These are phyloP conservation scores for Elongisporangium undulatum DNA, from an alignment of 352 stramenopile genomes.

Conservation along the genomic window DNA sequence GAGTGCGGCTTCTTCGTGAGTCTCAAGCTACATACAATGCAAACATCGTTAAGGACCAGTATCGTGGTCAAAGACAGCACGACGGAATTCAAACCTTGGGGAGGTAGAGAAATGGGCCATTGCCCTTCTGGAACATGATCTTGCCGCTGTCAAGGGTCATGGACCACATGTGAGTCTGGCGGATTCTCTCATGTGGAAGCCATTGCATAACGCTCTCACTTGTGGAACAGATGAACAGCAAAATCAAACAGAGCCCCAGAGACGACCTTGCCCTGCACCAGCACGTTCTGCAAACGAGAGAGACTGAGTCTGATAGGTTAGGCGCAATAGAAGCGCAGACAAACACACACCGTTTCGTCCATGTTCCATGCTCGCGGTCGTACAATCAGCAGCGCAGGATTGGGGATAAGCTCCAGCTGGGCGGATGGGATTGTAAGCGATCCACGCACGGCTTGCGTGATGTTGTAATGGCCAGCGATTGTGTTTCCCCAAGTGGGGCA, in stretches of 20 bases:
- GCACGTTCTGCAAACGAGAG: conserved; percentile 62
- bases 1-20: conserved; percentile 90
- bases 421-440: conserved; percentile 23
- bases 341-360: conserved; percentile 79
- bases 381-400: conserved; percentile 87
- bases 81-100: conserved; percentile 60
- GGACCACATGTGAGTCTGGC: not conserved
- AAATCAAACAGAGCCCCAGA: conserved; percentile 94
- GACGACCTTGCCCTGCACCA: conserved; percentile 85
- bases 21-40: conserved; percentile 76
- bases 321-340: not conserved
- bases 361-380: conserved; percentile 94
- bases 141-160: conserved; percentile 40
- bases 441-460: conserved; percentile 88
- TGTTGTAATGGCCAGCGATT: conserved; percentile 88
- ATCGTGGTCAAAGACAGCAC: not conserved
- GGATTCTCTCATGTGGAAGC: no score
- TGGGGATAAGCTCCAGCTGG: conserved; percentile 15
- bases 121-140: conserved; percentile 63
- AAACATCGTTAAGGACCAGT: conserved; percentile 4
- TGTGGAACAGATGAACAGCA: conserved; percentile 95
- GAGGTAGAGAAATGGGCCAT: conserved; percentile 92
- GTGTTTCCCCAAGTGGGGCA: conserved; percentile 93
- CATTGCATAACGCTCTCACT: conserved; percentile 32
- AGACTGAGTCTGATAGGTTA: not conserved